phyloP scores from a whole-genome alignment of 352 stramenopile species.

The Peronospora tabacina region DNA sequence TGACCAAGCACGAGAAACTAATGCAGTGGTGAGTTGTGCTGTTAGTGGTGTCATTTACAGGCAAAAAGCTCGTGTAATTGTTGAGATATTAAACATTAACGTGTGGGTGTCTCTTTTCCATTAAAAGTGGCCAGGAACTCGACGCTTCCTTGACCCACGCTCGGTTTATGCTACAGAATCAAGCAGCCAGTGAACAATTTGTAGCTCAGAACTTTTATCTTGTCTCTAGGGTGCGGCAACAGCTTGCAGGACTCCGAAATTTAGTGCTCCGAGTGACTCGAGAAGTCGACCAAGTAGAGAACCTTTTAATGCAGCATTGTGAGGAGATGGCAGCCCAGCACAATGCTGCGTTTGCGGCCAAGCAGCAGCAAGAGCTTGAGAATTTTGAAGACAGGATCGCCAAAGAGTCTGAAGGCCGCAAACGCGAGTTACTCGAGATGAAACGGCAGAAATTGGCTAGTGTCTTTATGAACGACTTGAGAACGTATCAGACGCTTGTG shows the following conservation, averaged over 20 bases:
- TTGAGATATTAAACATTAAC: conserved; percentile 15
- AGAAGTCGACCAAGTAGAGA: conserved; percentile 63
- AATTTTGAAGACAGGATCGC: conserved; percentile 56
- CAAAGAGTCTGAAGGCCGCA: conserved; percentile 55
- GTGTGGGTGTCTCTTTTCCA: conserved; percentile 2
- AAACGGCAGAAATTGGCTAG: conserved; percentile 46
- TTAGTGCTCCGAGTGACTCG: conserved; percentile 52
- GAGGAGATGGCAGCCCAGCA: conserved; percentile 67
- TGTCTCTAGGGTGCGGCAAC: conserved; percentile 43
- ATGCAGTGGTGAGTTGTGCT: conserved; percentile 30
- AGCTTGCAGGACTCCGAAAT: conserved; percentile 37
- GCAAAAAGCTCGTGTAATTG: conserved; percentile 1
- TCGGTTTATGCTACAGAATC: conserved; percentile 43
- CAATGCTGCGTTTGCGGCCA: conserved; percentile 61
- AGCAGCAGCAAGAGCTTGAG: conserved; percentile 70
- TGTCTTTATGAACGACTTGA: conserved; percentile 68
- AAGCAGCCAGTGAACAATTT: conserved; percentile 65
- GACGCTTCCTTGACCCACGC: conserved; percentile 30
- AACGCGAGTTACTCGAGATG: conserved; percentile 46
- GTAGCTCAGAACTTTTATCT: conserved; percentile 56
- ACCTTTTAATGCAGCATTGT: conserved; percentile 51
- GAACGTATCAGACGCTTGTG: conserved; percentile 72
- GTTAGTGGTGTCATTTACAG: conserved; percentile 2
- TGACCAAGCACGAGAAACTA: conserved; percentile 38
- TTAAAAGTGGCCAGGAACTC: conserved; percentile 44